Base-by-base conservation (phyloP, 2,329 filamentous ascomycete species). In the Colletotrichum phormii region DNA sequence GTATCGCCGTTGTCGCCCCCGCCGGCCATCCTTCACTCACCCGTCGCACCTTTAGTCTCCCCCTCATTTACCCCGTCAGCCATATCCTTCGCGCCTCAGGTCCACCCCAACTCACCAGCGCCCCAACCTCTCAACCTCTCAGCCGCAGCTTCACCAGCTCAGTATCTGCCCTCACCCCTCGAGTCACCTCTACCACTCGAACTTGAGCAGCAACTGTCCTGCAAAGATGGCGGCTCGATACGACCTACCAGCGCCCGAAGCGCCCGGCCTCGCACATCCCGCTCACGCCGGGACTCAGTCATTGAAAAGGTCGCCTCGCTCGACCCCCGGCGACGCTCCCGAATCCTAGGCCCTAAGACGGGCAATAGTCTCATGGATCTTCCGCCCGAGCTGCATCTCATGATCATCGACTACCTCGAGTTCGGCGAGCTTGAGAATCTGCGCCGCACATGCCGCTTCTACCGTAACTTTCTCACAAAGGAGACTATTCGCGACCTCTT, bases 341-440 rank as follows among this genome's bases (percentile, higher is more conserved):
- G 61, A 24, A 67, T 55, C 18, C 64, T 66, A 24, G 62, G 71
- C 24, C 63, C 71, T 29, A 73, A 42, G 55, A 73, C 71, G 26
- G 64, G 66, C 24, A 65, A 66, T 31, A 62, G 63, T 64, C 73
- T 86, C 4, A 75, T 84, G 46, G 77, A 77, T 31, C 79, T 87
- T 0, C 85, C 85, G 4, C 77, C 78, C 8, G 85, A 87, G 76
- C 75, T 87, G 6, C 83, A 85, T 64, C 77, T 85, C 55, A 77
- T 82, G 75, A 80, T 86, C 53, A 75, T 86, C n/a, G 74, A 77
- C 26, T 75, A 82, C 26, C 82, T 86, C 64, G 79, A 80, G 67
- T 85, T 86, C 67, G 84, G 82, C 51, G 82, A 86, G 74, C 79
- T 87, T 22, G 81, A 85, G 74, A 80, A 80, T 18, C 78, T 87